Conservation (phyloP, 2,329 filamentous ascomycete genomes). For the Blastomyces emzantsi region DNA sequence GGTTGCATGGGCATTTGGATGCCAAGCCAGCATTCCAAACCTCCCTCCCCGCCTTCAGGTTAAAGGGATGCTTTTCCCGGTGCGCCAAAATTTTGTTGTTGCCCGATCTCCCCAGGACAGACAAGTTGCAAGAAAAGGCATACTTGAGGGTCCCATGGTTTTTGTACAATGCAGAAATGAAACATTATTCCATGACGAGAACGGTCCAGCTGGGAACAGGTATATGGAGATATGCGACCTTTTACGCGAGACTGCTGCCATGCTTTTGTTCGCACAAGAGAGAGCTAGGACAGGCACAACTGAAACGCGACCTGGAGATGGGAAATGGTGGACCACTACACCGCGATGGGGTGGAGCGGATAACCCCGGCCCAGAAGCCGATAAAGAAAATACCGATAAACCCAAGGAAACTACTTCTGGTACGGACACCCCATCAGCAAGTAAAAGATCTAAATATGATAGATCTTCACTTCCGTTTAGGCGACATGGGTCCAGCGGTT, state of each 20-base stretch:
- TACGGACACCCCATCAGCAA: slow-evolving; percentile 24
- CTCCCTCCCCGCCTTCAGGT: slow-evolving; percentile 42
- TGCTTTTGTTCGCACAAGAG: slow-evolving; percentile 53
- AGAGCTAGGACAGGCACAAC: slow-evolving; percentile 46
- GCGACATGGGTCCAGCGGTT: slow-evolving; percentile 25
- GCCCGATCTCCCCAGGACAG: slow-evolving; percentile 47
- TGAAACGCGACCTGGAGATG: slow-evolving; percentile 45
- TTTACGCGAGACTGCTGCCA: slow-evolving; percentile 48
- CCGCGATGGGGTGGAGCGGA: slow-evolving; percentile 48
- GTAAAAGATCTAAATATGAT: slow-evolving; percentile 33
- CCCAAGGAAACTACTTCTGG: slow-evolving; percentile 21
- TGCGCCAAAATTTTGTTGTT: slow-evolving; percentile 47
- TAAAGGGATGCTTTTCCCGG: slow-evolving; percentile 45
- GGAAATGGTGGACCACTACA: slow-evolving; percentile 52
- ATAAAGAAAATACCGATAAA: slow-evolving; percentile 25
- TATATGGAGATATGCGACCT: slow-evolving; percentile 42
- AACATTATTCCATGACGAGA: slow-evolving; percentile 41
- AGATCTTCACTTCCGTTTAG: slow-evolving; percentile 27
- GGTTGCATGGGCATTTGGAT: slow-evolving; percentile 49
- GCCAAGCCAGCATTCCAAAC: slow-evolving; percentile 42
- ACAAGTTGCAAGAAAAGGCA: slow-evolving; percentile 44
- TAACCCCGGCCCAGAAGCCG: slow-evolving; percentile 29
- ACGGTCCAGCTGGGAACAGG: slow-evolving; percentile 24
- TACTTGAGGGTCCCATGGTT: slow-evolving; percentile 51
- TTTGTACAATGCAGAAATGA: slow-evolving; percentile 48